These are phyloP conservation scores for Capsella bursapastoris DNA, from an alignment of 345 rosid genomes.

Conservation along the genomic window DNA sequence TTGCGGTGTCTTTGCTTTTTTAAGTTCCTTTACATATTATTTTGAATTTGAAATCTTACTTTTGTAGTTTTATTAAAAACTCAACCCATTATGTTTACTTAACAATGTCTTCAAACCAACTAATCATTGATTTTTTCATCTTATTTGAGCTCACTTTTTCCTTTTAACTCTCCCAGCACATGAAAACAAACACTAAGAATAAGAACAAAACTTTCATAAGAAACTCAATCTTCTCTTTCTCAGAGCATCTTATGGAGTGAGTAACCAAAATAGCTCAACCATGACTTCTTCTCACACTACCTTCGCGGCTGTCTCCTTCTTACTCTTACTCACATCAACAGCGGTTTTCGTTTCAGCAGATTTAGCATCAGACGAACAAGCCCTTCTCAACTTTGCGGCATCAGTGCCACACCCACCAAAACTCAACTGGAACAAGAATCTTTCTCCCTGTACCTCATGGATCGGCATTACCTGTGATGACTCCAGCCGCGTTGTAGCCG, in stretches of 20 bases:
- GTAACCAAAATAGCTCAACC: constrained; percentile 23
- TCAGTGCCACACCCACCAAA: constrained; percentile 54
- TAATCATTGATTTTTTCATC: constrained; percentile 42
- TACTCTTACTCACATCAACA: constrained; percentile 37
- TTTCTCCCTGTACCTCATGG: constrained; percentile 60
- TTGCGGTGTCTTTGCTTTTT: constrained; percentile 42
- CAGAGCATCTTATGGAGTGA: constrained; percentile 35
- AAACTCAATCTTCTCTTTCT: constrained; percentile 11
- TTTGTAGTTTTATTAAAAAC: constrained; percentile 7
- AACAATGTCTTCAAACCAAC: constrained; percentile 42
- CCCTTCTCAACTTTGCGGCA: constrained; percentile 59
- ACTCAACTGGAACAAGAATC: constrained; percentile 60
- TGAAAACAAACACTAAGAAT: constrained; percentile 20
- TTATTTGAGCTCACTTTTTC: constrained; percentile 8
- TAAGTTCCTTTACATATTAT: constrained; percentile 22
- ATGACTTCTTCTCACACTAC: constrained; percentile 34
- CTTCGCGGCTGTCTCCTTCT: not conserved
- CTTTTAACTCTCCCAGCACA: constrained; percentile 35
- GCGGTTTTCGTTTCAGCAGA: constrained; percentile 41
- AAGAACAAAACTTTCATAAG: not conserved
- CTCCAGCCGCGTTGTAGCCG: constrained; percentile 50
- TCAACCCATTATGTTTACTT: constrained; percentile 43
- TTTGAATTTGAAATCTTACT: constrained; percentile 34
- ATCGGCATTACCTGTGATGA: constrained; percentile 62
- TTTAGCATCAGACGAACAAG: constrained; percentile 59